phyloP scores from a whole-genome alignment of 495 filamentous ascomycete species.

The Rusavskia elegans region DNA sequence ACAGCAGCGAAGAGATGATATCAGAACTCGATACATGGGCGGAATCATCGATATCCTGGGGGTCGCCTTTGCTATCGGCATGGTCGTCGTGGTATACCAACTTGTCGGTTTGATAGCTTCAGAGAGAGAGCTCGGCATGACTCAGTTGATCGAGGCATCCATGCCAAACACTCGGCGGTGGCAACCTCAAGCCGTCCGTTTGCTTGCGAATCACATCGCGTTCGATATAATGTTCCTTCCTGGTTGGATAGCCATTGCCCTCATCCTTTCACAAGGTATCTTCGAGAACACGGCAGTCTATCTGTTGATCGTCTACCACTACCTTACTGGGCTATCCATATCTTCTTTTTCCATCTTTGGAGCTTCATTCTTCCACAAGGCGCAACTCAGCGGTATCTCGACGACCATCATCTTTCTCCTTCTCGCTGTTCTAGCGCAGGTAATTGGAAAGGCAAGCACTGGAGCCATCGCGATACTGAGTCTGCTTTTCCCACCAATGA shows the following conservation, averaged over 20 bases:
- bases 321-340: slow-evolving; percentile 48
- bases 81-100: slow-evolving; percentile 61
- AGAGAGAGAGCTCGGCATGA: slow-evolving; percentile 66
- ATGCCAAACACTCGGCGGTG: slow-evolving; percentile 50
- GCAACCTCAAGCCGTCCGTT: slow-evolving; percentile 50
- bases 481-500: slow-evolving; percentile 62
- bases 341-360: slow-evolving; percentile 54
- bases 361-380: slow-evolving; percentile 57
- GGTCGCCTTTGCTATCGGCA: slow-evolving; percentile 49
- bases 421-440: slow-evolving; percentile 54
- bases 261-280: slow-evolving; percentile 43
- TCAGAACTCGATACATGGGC: slow-evolving; percentile 50
- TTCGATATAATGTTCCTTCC: slow-evolving; percentile 53
- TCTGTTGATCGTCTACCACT: slow-evolving; percentile 44
- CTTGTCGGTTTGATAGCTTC: slow-evolving; percentile 59
- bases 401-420: slow-evolving; percentile 47
- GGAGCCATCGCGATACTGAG: slow-evolving; percentile 44
- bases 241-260: slow-evolving; percentile 50
- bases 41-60: slow-evolving; percentile 44
- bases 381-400: slow-evolving; percentile 62
- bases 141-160: slow-evolving; percentile 67
- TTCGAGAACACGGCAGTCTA: slow-evolving; percentile 43
- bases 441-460: slow-evolving; percentile 35
- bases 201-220: slow-evolving; percentile 50
- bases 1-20: slow-evolving; percentile 41